Conservation (phyloP, 306 rosid genomes). For the Argentina anserina region DNA sequence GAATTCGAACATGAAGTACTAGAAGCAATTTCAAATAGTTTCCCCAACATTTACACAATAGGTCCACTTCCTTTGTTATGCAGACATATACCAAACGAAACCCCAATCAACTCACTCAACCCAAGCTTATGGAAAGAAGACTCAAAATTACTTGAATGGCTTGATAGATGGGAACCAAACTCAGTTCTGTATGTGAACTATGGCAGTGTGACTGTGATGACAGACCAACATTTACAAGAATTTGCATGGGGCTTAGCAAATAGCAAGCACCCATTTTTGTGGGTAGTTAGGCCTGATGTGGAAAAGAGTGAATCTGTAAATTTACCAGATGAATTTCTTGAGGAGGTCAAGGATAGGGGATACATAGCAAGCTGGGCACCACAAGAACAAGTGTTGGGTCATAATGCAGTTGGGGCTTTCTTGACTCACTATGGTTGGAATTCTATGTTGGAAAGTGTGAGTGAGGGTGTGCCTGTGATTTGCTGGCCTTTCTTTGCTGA, state of each 20-base stretch:
- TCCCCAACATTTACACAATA: constrained; percentile 38
- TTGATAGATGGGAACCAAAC: constrained; percentile 24
- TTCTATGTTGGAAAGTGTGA: constrained; percentile 32
- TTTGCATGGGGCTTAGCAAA: constrained; percentile 54
- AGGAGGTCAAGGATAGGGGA: constrained; percentile 38
- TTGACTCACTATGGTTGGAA: constrained; percentile 62
- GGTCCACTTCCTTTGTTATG: constrained; percentile 39
- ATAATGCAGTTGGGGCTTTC: constrained; percentile 37
- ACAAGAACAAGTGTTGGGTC: constrained; percentile 40
- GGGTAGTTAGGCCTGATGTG: constrained; percentile 47
- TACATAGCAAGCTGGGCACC: constrained; percentile 40
- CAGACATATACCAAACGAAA: constrained; percentile 20
- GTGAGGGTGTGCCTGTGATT: constrained; percentile 43
- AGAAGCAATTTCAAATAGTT: constrained; percentile 29
- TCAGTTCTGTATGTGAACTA: constrained; percentile 46
- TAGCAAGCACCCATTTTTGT: constrained; percentile 35
- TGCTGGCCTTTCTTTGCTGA: constrained; percentile 62
- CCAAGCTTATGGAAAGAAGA: constrained; percentile 51
- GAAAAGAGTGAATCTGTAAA: constrained; percentile 23
- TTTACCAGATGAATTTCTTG: constrained; percentile 26
- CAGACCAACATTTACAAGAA: constrained; percentile 31
- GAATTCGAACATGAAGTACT: constrained; percentile 39
- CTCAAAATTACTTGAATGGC: constrained; percentile 33
- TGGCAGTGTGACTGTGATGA: constrained; percentile 38
- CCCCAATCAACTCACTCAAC: constrained; percentile 13